Base-by-base conservation (phyloP, 495 filamentous ascomycete genomes). In the Penicillium herquei region DNA sequence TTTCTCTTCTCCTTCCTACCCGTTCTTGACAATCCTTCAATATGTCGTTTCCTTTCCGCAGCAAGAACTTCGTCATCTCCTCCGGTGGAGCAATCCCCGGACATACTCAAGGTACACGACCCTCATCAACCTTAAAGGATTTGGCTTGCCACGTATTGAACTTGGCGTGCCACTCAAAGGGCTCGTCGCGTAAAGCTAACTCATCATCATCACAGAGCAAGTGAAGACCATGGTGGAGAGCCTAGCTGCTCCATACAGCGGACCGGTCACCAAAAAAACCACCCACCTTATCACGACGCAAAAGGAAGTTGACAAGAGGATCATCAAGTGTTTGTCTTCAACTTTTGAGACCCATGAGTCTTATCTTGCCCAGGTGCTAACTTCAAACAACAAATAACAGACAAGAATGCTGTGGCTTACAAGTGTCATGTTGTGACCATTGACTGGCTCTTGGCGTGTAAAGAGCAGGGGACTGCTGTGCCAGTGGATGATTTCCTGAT, bases 251-350 rank as follows among this genome's bases (percentile, higher is more conserved):
- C 65, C 59, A 6, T 75, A 82, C 33, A 69, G 61, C 14, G 72
- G 70, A 35, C 56, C 70, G 0, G 73, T 88, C 16, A 76, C 72
- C 7, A 58, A 69, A 9, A 59, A 71, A 6, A 81, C 79, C 6
- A 90, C 85, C 0, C 85, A 89, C 58, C 65, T 91, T 0, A 56
- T 91, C 17, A 78, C 81, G 0, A 83, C 76, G 1, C 65, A 76
- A 13, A 69, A 65, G 33, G 84, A 86, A 39, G 75, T 78, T 26
- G 74, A 77, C 18, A 85, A 83, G 40, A 64, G 70, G 0, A 62
- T 63, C 9, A 40, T 57, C 31, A 78, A 77, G 54, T 73, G 75
- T 78, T 13, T 6, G 3, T 34, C n/a, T 49, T 12, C 10, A 0
- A 37, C 21, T 13, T 58, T 26, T 4, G 21, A 4, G 21, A 2